These are phyloP conservation scores for Apostasia ramifera DNA, from an alignment of 106 monocot species.

Conservation along the genomic window DNA sequence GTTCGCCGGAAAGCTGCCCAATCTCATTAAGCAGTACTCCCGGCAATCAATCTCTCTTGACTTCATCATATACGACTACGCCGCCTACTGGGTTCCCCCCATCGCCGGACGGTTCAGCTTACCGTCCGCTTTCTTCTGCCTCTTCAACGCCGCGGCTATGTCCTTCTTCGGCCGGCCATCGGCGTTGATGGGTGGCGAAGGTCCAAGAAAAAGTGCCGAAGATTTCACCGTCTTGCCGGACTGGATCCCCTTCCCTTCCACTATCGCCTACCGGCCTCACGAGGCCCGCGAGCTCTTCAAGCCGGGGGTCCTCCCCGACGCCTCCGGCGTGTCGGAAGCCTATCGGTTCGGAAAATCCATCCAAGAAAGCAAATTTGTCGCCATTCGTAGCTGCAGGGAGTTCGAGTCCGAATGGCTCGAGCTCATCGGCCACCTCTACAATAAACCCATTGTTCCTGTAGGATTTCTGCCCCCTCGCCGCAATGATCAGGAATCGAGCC, in stretches of 20 bases:
- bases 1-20: constrained; percentile 10
- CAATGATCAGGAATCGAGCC: too few species aligned
- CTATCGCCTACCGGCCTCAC: neutral
- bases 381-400: constrained; percentile 5
- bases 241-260: constrained; percentile 9
- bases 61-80: constrained; percentile 48
- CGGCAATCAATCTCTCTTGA: constrained; percentile 14
- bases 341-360: neutral
- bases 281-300: neutral
- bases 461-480: constrained; percentile 3
- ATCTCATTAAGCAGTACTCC: constrained; percentile 9
- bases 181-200: neutral
- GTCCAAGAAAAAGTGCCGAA: neutral
- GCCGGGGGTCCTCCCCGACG: neutral
- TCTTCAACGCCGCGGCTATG: constrained; percentile 5
- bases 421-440: neutral
- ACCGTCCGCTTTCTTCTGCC: constrained; percentile 18
- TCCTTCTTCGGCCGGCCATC: constrained; percentile 16
- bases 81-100: constrained; percentile 23
- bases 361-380: neutral
- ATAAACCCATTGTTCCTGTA: constrained; percentile 6
- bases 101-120: constrained; percentile 14
- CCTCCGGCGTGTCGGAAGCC: neutral
- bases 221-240: constrained; percentile 2
- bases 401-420: constrained; percentile 5